phyloP scores from a whole-genome alignment of 129 eudicot species.

The Dittrichia graveolens region DNA sequence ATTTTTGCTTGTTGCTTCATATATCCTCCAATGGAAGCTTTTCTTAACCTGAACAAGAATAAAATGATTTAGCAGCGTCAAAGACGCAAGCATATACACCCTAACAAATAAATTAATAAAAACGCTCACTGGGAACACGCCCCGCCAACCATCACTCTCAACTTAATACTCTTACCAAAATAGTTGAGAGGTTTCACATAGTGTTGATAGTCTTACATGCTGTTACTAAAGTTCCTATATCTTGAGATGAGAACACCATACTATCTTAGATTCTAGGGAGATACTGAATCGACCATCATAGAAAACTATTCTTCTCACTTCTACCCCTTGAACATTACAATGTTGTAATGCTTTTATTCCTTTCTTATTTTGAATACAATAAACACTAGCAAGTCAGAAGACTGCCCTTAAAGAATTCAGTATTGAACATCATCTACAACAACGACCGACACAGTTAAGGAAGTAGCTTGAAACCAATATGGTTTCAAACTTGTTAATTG shows the following conservation, averaged over 20 bases:
- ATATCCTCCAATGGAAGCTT: not conserved
- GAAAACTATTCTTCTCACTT: not conserved
- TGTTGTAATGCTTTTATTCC: not conserved
- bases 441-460: not conserved
- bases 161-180: not conserved
- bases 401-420: not conserved
- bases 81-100: not conserved
- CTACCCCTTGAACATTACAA: not conserved
- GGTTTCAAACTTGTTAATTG: not conserved
- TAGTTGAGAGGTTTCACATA: not conserved
- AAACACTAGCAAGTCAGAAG: not conserved
- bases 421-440: not conserved
- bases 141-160: not conserved
- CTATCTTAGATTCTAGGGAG: not conserved
- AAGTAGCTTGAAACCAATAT: not conserved
- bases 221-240: not conserved
- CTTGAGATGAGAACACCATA: not conserved
- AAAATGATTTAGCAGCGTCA: conserved; percentile 14
- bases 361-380: not conserved
- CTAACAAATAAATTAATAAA: not conserved
- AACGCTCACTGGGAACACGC: not conserved
- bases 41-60: conserved; percentile 30
- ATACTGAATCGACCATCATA: not conserved
- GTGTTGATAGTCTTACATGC: not conserved
- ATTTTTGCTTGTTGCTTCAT: not conserved